Percentiles rank a stretch among this genome's conserved stretches.
These are phyloP conservation scores for Tricladium varicosporioides DNA, from an alignment of 2,329 filamentous ascomycete genomes.

Conservation along the genomic window DNA sequence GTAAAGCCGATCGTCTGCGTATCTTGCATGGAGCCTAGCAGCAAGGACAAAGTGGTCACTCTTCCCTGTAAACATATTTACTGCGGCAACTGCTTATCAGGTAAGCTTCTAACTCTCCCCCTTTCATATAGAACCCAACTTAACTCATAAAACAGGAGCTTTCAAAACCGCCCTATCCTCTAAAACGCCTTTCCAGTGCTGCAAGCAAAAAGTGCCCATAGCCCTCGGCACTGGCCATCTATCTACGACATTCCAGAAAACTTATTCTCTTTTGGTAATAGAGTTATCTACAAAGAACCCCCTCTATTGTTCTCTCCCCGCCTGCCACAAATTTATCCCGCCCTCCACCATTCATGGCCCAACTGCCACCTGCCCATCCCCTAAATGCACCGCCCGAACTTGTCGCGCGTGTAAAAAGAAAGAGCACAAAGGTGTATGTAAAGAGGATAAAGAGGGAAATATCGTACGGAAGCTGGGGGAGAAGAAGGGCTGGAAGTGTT, in stretches of 20 bases:
- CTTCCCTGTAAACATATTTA: constrained; percentile 23
- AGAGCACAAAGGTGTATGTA: constrained; percentile 29
- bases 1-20: constrained; percentile 11
- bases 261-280: constrained; percentile 25
- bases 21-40: constrained; percentile 20
- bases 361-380: constrained; percentile 19
- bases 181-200: constrained; percentile 21
- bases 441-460: constrained; percentile 26
- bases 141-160: constrained; percentile 11
- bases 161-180: constrained; percentile 23
- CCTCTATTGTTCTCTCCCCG: constrained; percentile 25
- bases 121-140: not conserved
- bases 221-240: not conserved
- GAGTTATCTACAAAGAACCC: constrained; percentile 30
- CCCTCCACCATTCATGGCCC: constrained; percentile 24
- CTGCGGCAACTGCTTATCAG: constrained; percentile 19
- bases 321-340: constrained; percentile 29
- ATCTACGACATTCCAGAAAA: constrained; percentile 12
- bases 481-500: constrained; percentile 29
- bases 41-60: constrained; percentile 13
- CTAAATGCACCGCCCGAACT: constrained; percentile 19
- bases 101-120: constrained; percentile 7
- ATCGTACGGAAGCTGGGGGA: constrained; percentile 23
- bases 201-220: constrained; percentile 7
- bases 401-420: constrained; percentile 25